Percentiles rank a stretch among this genome's conserved stretches.
These are phyloP conservation scores for Cyberlindnera petersonii DNA, from an alignment of 805 yeast genomes.

Conservation along the genomic window DNA sequence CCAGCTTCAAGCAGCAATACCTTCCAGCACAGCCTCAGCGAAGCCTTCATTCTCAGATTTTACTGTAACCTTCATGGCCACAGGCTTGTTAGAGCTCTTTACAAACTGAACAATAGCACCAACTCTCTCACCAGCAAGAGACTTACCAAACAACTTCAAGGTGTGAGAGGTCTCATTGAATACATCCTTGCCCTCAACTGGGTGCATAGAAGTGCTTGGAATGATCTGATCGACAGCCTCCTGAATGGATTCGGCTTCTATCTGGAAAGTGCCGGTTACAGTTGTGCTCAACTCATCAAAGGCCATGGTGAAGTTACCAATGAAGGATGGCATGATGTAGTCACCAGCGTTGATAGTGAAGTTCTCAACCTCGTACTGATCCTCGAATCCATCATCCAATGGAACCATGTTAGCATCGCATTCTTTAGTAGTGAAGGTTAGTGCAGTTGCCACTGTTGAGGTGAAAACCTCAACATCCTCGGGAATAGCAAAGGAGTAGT, in stretches of 20 bases:
- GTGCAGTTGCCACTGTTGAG: conserved; percentile 56
- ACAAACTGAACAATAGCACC: conserved; percentile 42
- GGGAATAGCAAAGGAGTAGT: conserved; percentile 72
- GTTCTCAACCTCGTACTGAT: conserved; percentile 88
- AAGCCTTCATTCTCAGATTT: conserved; percentile 42
- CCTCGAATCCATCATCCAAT: conserved; percentile 76
- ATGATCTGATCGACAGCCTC: conserved; percentile 56
- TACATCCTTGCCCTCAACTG: conserved; percentile 67
- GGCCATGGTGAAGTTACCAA: conserved; percentile 66
- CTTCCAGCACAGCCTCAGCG: conserved; percentile 48
- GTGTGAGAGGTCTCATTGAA: conserved; percentile 52
- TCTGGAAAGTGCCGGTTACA: conserved; percentile 60
- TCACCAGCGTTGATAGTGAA: conserved; percentile 75
- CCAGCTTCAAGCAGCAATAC: conserved; percentile 35
- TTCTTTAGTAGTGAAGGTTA: conserved; percentile 76
- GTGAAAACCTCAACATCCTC: conserved; percentile 39
- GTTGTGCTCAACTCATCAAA: conserved; percentile 73
- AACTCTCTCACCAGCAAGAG: conserved; percentile 42
- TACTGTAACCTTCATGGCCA: conserved; percentile 41
- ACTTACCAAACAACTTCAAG: conserved; percentile 80
- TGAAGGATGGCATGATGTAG: conserved; percentile 70
- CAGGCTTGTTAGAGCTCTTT: conserved; percentile 38
- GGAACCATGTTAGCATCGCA: conserved; percentile 68
- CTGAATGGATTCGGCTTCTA: conserved; percentile 45
- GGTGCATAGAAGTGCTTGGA: conserved; percentile 54